Conservation (phyloP, 768 basidiomycete genomes). For the Leccinum ochraceum region DNA sequence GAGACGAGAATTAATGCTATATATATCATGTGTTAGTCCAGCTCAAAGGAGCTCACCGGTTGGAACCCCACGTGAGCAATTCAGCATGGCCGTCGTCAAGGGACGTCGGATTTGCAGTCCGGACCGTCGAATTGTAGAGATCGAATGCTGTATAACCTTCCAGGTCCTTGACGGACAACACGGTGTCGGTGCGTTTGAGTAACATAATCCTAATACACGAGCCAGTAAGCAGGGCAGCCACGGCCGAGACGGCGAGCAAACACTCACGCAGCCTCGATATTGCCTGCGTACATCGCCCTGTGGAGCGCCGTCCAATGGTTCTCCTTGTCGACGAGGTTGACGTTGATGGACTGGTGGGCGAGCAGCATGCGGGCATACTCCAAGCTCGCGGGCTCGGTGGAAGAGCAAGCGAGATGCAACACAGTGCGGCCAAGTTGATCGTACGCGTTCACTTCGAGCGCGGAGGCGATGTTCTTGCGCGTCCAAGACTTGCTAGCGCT, state of each 20-base stretch:
- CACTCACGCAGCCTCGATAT: slow-evolving; percentile 67
- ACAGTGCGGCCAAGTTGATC: slow-evolving; percentile 76
- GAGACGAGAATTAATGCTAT: background rate
- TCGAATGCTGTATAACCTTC: slow-evolving; percentile 94
- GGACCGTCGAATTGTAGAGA: slow-evolving; percentile 87
- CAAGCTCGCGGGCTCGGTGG: slow-evolving; percentile 58
- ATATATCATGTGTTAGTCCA: background rate
- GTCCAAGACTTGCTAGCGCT: slow-evolving; percentile 63
- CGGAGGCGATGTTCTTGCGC: slow-evolving; percentile 40
- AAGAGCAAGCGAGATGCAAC: slow-evolving; percentile 77
- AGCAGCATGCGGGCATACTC: slow-evolving; percentile 81
- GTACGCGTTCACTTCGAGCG: slow-evolving; percentile 65
- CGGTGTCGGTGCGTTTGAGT: slow-evolving; percentile 71
- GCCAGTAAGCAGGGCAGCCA: slow-evolving; percentile 20
- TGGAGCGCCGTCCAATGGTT: slow-evolving; percentile 92
- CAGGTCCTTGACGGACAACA: slow-evolving; percentile 69
- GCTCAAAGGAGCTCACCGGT: slow-evolving; percentile 48
- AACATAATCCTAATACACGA: slow-evolving; percentile 60
- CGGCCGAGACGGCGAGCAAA: background rate
- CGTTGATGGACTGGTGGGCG: slow-evolving; percentile 69
- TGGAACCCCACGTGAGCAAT: slow-evolving; percentile 86
- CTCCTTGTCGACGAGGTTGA: slow-evolving; percentile 81
- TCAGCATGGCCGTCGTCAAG: slow-evolving; percentile 46
- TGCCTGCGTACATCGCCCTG: slow-evolving; percentile 79
- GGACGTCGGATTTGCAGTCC: slow-evolving; percentile 61